These are phyloP conservation scores for Paramecium sonneborni DNA, from an alignment of 73 alveolate species.

Conservation along the genomic window DNA sequence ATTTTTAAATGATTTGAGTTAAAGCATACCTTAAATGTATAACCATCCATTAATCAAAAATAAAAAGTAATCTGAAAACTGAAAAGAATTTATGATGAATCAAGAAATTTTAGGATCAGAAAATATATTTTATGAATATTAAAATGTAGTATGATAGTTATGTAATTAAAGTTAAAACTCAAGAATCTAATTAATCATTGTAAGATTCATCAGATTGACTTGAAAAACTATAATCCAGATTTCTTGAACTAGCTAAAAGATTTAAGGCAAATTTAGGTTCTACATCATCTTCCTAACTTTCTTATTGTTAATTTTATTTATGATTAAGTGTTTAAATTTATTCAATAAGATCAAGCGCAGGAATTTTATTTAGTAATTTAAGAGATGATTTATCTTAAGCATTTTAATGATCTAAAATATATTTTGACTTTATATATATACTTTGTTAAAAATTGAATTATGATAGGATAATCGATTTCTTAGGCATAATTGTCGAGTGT, in stretches of 20 bases:
- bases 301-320: neutral
- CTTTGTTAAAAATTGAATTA: neutral
- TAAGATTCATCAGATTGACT: neutral
- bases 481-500: slow-evolving; percentile 6
- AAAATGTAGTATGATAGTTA: too few species aligned
- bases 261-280: neutral
- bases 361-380: neutral
- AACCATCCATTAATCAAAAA: too few species aligned
- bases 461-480: neutral
- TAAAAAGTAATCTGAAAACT: too few species aligned
- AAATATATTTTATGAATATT: neutral
- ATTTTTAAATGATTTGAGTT: too few species aligned
- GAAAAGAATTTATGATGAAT: too few species aligned
- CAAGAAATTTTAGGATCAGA: too few species aligned
- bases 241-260: neutral
- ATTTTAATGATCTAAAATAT: neutral
- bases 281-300: neutral
- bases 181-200: neutral
- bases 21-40: too few species aligned
- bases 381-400: neutral
- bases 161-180: neutral
- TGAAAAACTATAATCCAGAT: neutral
- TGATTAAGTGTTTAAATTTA: neutral
- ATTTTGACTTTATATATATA: neutral
- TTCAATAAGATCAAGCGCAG: neutral